These are phyloP conservation scores for Raphanus sativus DNA, from an alignment of 345 rosid species.

Conservation along the genomic window DNA sequence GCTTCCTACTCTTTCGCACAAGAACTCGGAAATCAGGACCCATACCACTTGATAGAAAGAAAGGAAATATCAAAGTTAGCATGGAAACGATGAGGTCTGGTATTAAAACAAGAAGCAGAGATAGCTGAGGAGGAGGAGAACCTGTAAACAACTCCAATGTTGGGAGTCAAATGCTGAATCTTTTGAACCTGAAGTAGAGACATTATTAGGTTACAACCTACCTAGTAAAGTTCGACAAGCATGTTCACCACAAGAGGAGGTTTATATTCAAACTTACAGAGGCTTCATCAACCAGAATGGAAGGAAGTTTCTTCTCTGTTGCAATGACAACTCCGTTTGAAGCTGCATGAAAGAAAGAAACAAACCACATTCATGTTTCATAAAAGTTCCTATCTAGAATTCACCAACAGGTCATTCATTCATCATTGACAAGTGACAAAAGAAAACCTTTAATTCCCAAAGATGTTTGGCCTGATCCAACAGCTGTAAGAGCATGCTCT, in stretches of 20 bases:
- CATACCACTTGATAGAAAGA: slow-evolving; percentile 69
- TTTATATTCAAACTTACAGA: slow-evolving; percentile 57
- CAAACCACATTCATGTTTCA: not conserved
- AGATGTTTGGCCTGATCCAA: slow-evolving; percentile 97
- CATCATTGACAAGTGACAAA: not conserved
- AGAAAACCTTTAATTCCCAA: slow-evolving; percentile 80
- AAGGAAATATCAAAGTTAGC: slow-evolving; percentile 8
- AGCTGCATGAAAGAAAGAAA: slow-evolving; percentile 50
- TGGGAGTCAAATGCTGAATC: slow-evolving; percentile 82
- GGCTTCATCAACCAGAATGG: slow-evolving; percentile 87
- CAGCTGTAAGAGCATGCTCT: slow-evolving; percentile 93
- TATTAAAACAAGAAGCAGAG: not conserved
- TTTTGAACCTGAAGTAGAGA: slow-evolving; percentile 75
- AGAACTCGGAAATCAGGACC: slow-evolving; percentile 96
- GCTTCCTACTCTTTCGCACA: slow-evolving; percentile 95
- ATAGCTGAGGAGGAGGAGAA: slow-evolving; percentile 36
- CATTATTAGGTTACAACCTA: not conserved
- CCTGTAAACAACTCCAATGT: slow-evolving; percentile 98
- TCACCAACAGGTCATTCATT: not conserved
- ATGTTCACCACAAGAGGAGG: not conserved
- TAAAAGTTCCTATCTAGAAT: not conserved
- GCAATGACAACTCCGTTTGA: slow-evolving; percentile 96
- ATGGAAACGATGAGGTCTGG: not conserved
- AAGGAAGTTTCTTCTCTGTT: slow-evolving; percentile 88
- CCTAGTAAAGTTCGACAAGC: not conserved